These are phyloP conservation scores for Rubia occidens DNA, from an alignment of 305 asterid species.

Conservation along the genomic window DNA sequence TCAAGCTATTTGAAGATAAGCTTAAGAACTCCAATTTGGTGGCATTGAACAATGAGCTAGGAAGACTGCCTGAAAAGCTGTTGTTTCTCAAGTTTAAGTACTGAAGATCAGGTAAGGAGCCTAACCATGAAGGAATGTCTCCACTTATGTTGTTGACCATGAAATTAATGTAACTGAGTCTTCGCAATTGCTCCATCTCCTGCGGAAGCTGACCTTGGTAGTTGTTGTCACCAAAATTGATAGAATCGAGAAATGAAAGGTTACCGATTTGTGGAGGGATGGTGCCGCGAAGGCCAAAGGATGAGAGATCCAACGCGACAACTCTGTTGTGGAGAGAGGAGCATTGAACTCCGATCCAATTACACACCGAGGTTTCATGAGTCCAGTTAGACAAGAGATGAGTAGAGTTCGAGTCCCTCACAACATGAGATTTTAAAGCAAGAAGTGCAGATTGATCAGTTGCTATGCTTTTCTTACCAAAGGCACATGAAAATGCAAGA, in stretches of 20 bases:
- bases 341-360: conserved; percentile 13
- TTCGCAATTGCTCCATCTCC: conserved; percentile 1
- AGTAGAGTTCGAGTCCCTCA: conserved; percentile 1
- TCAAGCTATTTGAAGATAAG: not conserved
- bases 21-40: conserved; percentile 13
- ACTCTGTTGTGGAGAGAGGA: conserved; percentile 10
- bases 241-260: conserved; percentile 13
- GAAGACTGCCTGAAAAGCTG: conserved; percentile 13
- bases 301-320: conserved; percentile 12
- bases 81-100: conserved; percentile 6
- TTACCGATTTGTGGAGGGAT: conserved; percentile 13
- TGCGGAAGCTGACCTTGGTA: conserved; percentile 11
- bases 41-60: conserved; percentile 11
- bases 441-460: conserved; percentile 14
- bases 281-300: conserved; percentile 3
- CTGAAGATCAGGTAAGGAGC: conserved; percentile 9
- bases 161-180: conserved; percentile 9
- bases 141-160: conserved; percentile 16
- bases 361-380: not conserved
- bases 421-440: conserved; percentile 17
- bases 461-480: no score
- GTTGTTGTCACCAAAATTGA: conserved; percentile 14
- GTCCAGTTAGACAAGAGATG: conserved; percentile 9
- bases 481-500: not conserved
- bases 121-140: conserved; percentile 5